Percentiles rank a stretch among this genome's conserved stretches.
Evolutionary conservation across 2,329 filamentous ascomycete genomes (phyloP).

Genomic region (Sclerotinia glacialis): DNA sequence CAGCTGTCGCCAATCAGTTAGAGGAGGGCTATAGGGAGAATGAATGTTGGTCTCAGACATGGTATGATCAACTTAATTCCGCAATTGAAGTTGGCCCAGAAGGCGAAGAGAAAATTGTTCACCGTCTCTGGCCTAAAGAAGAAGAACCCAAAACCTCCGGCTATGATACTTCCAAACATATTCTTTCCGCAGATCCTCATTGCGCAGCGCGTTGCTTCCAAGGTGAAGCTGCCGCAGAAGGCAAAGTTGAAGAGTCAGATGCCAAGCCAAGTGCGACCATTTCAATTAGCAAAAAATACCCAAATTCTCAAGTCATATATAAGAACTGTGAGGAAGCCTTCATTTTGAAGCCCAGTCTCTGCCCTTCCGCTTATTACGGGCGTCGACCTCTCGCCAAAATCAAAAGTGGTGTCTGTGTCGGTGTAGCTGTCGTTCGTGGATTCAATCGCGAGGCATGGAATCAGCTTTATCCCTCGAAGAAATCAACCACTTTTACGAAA

Average conservation of each 20-base stretch:
- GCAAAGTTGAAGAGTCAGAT: constrained; percentile 41
- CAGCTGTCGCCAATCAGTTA: constrained; percentile 82
- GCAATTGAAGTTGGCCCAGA: constrained; percentile 85
- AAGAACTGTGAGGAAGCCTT: constrained; percentile 75
- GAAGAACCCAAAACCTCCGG: constrained; percentile 39
- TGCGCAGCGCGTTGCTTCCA: constrained; percentile 59
- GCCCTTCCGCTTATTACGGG: constrained; percentile 81
- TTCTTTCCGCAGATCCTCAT: constrained; percentile 48
- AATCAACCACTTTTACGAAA: constrained; percentile 38
- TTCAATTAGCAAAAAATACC: constrained; percentile 54
- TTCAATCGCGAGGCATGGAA: constrained; percentile 80
- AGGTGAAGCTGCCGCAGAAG: constrained; percentile 58
- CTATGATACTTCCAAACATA: constrained; percentile 28
- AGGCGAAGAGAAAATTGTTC: constrained; percentile 87
- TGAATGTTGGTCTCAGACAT: constrained; percentile 85
- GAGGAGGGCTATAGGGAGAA: constrained; percentile 88
- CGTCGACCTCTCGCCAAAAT: constrained; percentile 80
- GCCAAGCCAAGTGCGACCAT: constrained; percentile 26
- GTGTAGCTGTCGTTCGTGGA: constrained; percentile 82
- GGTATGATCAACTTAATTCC: constrained; percentile 85
- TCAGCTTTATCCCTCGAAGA: constrained; percentile 54
- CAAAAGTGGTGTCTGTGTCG: constrained; percentile 71
- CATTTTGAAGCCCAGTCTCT: constrained; percentile 79
- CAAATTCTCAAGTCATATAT: constrained; percentile 81
- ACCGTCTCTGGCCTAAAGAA: constrained; percentile 71